These are phyloP conservation scores for Suillus subaureus DNA, from an alignment of 768 basidiomycete species.

Conservation along the genomic window DNA sequence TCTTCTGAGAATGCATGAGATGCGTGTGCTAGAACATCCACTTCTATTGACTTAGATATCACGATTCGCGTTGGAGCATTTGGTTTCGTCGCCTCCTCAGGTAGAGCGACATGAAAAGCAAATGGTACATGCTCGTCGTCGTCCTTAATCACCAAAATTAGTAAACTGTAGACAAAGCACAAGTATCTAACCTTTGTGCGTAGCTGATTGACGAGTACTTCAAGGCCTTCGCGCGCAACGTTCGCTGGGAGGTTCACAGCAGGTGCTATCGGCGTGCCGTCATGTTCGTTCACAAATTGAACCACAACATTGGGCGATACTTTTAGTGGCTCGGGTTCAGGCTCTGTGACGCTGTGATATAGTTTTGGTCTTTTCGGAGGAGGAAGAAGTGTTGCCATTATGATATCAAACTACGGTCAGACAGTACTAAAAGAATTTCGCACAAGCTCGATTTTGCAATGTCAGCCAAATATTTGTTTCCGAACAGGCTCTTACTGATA, in stretches of 20 bases:
- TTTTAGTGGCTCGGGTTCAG: constrained; percentile 49
- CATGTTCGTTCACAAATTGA: constrained; percentile 90
- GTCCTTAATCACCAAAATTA: constrained; percentile 16
- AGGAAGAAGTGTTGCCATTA: constrained; percentile 84
- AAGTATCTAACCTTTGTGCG: constrained; percentile 61
- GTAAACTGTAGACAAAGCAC: not conserved
- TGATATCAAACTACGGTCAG: not conserved
- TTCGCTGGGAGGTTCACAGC: constrained; percentile 89
- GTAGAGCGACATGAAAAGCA: constrained; percentile 82
- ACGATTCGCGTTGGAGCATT: constrained; percentile 73
- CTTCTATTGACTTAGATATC: constrained; percentile 81
- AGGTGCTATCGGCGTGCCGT: constrained; percentile 80
- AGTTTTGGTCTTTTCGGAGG: constrained; percentile 88
- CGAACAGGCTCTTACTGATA: too few relatives aligned
- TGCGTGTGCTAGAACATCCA: constrained; percentile 75
- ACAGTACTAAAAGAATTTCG: too few relatives aligned
- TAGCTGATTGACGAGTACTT: constrained; percentile 86
- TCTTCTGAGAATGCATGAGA: constrained; percentile 78
- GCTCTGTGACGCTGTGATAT: constrained; percentile 73
- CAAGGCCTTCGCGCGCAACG: constrained; percentile 79
- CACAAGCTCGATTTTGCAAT: too few relatives aligned
- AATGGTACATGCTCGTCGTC: constrained; percentile 92
- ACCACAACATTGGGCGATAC: constrained; percentile 76
- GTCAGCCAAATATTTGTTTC: too few relatives aligned
- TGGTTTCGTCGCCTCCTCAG: constrained; percentile 52